Percentiles rank a stretch among this genome's conserved stretches.
These are phyloP conservation scores for Nigrograna mackinnonii DNA, from an alignment of 2,329 filamentous ascomycete species.

Conservation along the genomic window DNA sequence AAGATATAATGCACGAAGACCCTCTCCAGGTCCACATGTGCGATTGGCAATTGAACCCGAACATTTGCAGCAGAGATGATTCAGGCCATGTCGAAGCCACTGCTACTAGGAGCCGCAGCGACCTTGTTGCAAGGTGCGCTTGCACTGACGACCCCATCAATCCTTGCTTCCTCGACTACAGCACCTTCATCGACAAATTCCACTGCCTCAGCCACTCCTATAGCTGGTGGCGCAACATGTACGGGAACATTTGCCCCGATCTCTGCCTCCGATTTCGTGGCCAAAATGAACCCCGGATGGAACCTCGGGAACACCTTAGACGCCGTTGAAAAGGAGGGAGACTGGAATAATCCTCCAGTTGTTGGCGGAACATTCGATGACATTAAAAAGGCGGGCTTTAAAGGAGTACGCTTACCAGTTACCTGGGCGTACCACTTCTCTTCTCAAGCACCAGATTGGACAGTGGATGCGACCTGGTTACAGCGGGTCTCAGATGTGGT, in stretches of 20 bases:
- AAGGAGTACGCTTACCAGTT: constrained; percentile 62
- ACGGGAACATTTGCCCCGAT: constrained; percentile 49
- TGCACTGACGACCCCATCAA: too few relatives aligned
- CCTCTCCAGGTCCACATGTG: too few relatives aligned
- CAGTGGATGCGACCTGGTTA: constrained; percentile 58
- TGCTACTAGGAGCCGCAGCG: constrained; percentile 1
- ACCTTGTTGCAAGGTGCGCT: not conserved
- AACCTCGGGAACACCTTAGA: constrained; percentile 66
- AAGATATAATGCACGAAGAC: not conserved
- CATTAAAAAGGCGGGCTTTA: constrained; percentile 59
- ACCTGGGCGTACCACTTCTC: constrained; percentile 63
- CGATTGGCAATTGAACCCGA: too few relatives aligned
- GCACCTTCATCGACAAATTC: constrained; percentile 9
- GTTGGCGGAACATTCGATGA: constrained; percentile 54
- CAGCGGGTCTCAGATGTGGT: constrained; percentile 62
- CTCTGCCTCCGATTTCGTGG: constrained; percentile 52
- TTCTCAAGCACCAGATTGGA: constrained; percentile 55
- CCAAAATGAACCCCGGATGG: constrained; percentile 59
- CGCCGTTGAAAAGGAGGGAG: constrained; percentile 58
- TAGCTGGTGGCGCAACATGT: constrained; percentile 30
- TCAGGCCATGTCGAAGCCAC: constrained; percentile 2
- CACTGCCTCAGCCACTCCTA: constrained; percentile 3
- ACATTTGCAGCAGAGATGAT: too few relatives aligned
- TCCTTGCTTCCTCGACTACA: constrained; percentile 3
- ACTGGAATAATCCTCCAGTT: constrained; percentile 50